Conservation (phyloP, 345 rosid species). For the Syzygium oleosum region DNA sequence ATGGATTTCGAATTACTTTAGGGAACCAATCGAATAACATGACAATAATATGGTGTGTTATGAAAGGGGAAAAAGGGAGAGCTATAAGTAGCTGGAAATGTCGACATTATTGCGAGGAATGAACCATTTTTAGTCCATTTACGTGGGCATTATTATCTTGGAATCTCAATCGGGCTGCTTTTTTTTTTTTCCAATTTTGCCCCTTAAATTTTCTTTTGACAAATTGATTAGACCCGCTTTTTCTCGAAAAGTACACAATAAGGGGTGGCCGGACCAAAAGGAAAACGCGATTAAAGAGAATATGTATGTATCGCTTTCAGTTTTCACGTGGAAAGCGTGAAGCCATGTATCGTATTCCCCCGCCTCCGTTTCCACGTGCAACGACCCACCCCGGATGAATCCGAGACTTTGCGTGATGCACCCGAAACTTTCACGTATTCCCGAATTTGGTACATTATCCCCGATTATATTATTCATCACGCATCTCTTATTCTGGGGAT, state of each 20-base stretch:
- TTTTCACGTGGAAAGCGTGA: not conserved
- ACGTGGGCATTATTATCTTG: not conserved
- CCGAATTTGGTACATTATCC: not conserved
- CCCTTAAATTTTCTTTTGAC: not conserved
- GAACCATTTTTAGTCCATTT: not conserved
- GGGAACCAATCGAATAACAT: not conserved
- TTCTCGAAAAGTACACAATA: not conserved
- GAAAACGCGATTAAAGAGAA: not conserved
- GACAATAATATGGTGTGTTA: not conserved
- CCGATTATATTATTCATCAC: not conserved
- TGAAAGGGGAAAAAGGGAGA: not conserved
- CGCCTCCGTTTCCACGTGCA: slow-evolving; percentile 3
- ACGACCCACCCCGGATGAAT: not conserved
- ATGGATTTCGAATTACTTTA: not conserved
- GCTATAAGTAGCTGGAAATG: not conserved
- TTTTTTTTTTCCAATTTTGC: not conserved
- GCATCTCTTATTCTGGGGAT: not conserved
- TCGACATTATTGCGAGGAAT: not conserved
- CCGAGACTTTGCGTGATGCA: not conserved
- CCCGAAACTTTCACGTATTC: not conserved
- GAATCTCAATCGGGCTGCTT: not conserved
- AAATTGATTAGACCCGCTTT: not conserved
- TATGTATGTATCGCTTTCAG: not conserved
- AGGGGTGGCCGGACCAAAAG: not conserved
- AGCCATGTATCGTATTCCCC: not conserved